Conservation (phyloP, 2,329 filamentous ascomycete genomes). For the Colletotrichum sansevieriae region DNA sequence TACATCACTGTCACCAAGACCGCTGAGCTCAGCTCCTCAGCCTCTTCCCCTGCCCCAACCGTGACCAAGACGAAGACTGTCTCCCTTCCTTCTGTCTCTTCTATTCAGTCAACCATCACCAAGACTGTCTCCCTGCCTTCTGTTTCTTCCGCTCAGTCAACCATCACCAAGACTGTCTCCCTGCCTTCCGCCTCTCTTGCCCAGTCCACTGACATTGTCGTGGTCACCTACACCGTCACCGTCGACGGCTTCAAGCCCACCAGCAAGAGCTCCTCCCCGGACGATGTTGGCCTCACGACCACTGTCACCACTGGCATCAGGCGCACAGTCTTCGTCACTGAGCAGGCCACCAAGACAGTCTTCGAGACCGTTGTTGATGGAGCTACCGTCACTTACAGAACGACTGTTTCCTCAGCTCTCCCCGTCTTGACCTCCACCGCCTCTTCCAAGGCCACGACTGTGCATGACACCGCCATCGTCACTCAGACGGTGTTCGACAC, state of each 20-base stretch:
- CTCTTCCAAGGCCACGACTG: constrained; percentile 15
- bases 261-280: constrained; percentile 25
- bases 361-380: constrained; percentile 31
- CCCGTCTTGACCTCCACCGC: neutral
- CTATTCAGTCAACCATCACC: neutral
- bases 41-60: constrained; percentile 11
- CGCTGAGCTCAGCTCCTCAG: constrained; percentile 18
- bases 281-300: constrained; percentile 3
- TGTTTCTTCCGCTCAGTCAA: neutral
- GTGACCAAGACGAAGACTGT: constrained; percentile 2
- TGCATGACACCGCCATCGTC: constrained; percentile 28
- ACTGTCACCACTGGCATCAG: constrained; percentile 15
- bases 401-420: constrained; percentile 32
- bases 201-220: constrained; percentile 23
- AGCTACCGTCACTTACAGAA: constrained; percentile 29
- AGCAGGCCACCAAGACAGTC: constrained; percentile 33
- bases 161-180: constrained; percentile 4
- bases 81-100: neutral
- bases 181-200: constrained; percentile 1
- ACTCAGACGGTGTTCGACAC: constrained; percentile 24
- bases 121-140: constrained; percentile 6
- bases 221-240: constrained; percentile 38
- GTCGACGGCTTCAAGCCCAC: constrained; percentile 27
- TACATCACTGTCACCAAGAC: constrained; percentile 41
- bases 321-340: constrained; percentile 19